Evolutionary conservation across 495 filamentous ascomycete genomes (phyloP).

Genomic region (Annulohypoxylon moriforme): DNA sequence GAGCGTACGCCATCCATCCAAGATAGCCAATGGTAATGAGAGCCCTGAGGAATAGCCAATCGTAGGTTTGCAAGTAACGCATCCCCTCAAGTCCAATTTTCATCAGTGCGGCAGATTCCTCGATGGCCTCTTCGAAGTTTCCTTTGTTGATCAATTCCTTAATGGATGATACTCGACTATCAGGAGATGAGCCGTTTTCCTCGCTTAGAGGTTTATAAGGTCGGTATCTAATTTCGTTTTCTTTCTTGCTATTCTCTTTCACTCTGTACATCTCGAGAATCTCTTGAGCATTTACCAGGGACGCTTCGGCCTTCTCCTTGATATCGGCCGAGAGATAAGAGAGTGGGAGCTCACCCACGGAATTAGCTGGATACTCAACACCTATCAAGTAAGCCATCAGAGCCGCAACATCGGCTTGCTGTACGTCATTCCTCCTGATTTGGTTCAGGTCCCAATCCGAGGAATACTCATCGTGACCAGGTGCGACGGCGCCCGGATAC

Average conservation of each 20-base stretch:
- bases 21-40: conserved; percentile 93
- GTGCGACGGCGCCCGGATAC: conserved; percentile 62
- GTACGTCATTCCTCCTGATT: conserved; percentile 87
- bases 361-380: conserved; percentile 93
- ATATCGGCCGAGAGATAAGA: conserved; percentile 77
- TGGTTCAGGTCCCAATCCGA: conserved; percentile 86
- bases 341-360: conserved; percentile 92
- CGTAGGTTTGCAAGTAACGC: conserved; percentile 91
- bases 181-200: conserved; percentile 67
- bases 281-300: conserved; percentile 85
- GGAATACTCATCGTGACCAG: conserved; percentile 94
- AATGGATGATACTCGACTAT: conserved; percentile 75
- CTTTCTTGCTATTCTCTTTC: conserved; percentile 88
- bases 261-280: conserved; percentile 97
- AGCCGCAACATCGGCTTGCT: conserved; percentile 94
- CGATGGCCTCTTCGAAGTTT: conserved; percentile 78
- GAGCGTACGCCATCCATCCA: conserved; percentile 95
- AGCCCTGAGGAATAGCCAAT: conserved; percentile 97
- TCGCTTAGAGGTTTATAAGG: conserved; percentile 74
- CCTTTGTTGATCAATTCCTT: conserved; percentile 72
- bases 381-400: conserved; percentile 97
- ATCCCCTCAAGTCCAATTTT: conserved; percentile 83
- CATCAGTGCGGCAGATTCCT: conserved; percentile 78
- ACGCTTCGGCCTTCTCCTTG: conserved; percentile 83
- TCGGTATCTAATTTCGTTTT: conserved; percentile 77